A percentile compares a stretch with the other conserved stretches of the same genome.
These are phyloP conservation scores for Talaromyces amestolkiae DNA, from an alignment of 2,329 filamentous ascomycete species.

Conservation along the genomic window DNA sequence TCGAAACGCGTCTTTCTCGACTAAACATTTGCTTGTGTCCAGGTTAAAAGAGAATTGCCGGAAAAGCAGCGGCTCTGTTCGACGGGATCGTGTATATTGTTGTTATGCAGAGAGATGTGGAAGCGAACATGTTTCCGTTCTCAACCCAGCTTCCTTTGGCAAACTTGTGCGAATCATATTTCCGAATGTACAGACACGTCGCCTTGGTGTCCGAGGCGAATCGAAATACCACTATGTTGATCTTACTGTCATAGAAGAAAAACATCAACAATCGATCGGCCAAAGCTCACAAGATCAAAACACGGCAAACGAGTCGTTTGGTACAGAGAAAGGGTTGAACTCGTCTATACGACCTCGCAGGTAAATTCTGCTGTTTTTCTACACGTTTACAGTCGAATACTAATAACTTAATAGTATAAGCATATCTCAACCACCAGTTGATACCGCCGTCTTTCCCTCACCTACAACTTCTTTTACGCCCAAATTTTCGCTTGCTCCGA, in stretches of 20 bases:
- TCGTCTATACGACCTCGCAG: conserved; percentile 30
- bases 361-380: conserved; percentile 22
- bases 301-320: conserved; percentile 23
- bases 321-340: conserved; percentile 28
- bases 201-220: conserved; percentile 88
- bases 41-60: conserved; percentile 50
- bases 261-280: conserved; percentile 35
- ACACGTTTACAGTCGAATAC: background rate
- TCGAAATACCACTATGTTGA: conserved; percentile 92
- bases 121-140: conserved; percentile 85
- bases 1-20: background rate
- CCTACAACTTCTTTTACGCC: conserved; percentile 39
- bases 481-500: conserved; percentile 27
- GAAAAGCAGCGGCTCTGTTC: conserved; percentile 65
- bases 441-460: conserved; percentile 41
- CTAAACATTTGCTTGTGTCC: background rate
- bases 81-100: conserved; percentile 88
- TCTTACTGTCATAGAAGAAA: conserved; percentile 47
- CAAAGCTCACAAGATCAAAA: conserved; percentile 28
- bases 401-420: conserved; percentile 27
- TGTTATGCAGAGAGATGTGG: conserved; percentile 92
- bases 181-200: conserved; percentile 86
- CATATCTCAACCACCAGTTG: conserved; percentile 34
- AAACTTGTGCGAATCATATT: conserved; percentile 96
- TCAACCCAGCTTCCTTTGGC: conserved; percentile 96